These are phyloP conservation scores for Stagonosporopsis tanaceti DNA, from an alignment of 2,329 filamentous ascomycete genomes.

Conservation along the genomic window DNA sequence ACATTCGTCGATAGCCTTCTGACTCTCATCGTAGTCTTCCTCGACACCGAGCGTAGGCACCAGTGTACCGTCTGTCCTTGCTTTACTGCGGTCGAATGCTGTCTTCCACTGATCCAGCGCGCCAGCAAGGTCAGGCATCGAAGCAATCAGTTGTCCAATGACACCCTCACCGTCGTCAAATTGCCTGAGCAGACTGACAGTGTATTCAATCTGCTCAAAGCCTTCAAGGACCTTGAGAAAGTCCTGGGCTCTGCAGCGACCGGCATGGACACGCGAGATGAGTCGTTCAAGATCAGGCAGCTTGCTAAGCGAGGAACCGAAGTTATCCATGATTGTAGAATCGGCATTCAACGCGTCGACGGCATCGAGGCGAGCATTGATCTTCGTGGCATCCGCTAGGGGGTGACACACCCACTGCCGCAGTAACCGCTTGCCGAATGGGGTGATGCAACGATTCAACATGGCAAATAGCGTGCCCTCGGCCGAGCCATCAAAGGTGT, in stretches of 20 bases:
- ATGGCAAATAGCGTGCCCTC: conserved; percentile 91
- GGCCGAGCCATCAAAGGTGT: conserved; percentile 83
- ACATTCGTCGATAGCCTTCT: conserved; percentile 77
- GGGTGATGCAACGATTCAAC: conserved; percentile 92
- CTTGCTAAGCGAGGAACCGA: conserved; percentile 85
- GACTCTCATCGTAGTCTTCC: conserved; percentile 87
- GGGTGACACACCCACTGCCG: conserved; percentile 98
- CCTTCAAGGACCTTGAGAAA: conserved; percentile 94
- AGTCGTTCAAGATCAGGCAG: conserved; percentile 94
- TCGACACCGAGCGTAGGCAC: conserved; percentile 89
- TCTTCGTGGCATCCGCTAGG: conserved; percentile 82
- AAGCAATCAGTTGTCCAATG: conserved; percentile 80
- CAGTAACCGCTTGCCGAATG: conserved; percentile 95
- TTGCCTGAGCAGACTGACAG: conserved; percentile 78
- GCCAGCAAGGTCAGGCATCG: conserved; percentile 84
- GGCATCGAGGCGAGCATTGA: conserved; percentile 93
- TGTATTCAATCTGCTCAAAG: conserved; percentile 97
- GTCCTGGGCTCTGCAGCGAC: conserved; percentile 87
- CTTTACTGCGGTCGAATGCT: conserved; percentile 85
- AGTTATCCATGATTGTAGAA: conserved; percentile 79
- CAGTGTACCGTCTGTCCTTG: conserved; percentile 79
- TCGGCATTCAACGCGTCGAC: conserved; percentile 93
- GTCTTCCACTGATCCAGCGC: conserved; percentile 86
- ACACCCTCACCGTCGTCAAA: conserved; percentile 82
- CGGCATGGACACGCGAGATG: conserved; percentile 93